Conservation (phyloP, 257 asterid species). For the Thymus quinquecostatus region DNA sequence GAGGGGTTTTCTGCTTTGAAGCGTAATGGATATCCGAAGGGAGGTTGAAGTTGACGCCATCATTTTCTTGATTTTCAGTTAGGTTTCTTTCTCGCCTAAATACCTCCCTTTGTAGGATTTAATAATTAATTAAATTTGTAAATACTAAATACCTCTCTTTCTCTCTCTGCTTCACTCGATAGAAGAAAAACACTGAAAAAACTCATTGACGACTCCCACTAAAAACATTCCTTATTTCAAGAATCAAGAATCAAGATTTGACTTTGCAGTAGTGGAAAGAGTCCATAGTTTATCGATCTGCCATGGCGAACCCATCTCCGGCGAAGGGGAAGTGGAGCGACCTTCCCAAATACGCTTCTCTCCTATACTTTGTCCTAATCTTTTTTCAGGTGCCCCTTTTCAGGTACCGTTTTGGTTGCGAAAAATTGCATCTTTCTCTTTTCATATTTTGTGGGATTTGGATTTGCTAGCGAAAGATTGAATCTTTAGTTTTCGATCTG, state of each 20-base stretch:
- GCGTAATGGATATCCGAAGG: conserved; percentile 44
- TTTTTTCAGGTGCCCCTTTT: conserved; percentile 90
- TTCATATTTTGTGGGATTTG: conserved; percentile 7
- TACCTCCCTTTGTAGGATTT: background rate
- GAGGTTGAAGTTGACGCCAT: conserved; percentile 51
- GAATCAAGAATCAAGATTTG: conserved; percentile 1
- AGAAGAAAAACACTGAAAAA: too few species aligned
- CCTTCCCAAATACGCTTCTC: conserved; percentile 67
- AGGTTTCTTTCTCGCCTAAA: background rate
- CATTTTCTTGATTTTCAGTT: conserved; percentile 1
- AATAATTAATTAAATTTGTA: too few species aligned
- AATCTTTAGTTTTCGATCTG: background rate
- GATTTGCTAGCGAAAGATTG: conserved; percentile 15
- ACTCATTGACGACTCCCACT: too few species aligned
- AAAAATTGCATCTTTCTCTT: background rate
- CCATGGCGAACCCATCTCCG: conserved; percentile 42
- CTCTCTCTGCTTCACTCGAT: too few species aligned
- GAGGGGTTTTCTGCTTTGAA: conserved; percentile 32
- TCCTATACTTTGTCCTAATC: conserved; percentile 61
- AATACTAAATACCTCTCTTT: too few species aligned
- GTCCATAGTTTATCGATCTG: conserved; percentile 12
- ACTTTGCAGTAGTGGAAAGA: conserved; percentile 12
- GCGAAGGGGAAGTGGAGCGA: conserved; percentile 64
- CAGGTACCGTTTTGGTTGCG: conserved; percentile 54
- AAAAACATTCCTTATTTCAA: background rate